Conservation (phyloP, 768 basidiomycete species). For the Lentinula aciculospora region DNA sequence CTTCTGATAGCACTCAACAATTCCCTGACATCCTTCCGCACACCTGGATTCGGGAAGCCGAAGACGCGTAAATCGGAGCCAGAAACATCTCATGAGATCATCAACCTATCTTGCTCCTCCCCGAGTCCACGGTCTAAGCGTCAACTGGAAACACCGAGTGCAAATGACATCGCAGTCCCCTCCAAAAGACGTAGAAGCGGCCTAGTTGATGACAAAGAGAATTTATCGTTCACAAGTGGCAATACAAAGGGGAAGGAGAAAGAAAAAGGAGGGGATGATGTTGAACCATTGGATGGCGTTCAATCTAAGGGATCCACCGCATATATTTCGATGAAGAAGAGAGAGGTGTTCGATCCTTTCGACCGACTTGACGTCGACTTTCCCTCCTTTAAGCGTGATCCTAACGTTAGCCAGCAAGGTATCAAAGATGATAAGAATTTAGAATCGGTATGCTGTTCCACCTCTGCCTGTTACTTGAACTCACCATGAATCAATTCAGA, state of each 20-base stretch:
- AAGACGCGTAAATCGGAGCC: conserved; percentile 9
- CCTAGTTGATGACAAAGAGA: conserved; percentile 19
- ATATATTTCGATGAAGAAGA: not conserved
- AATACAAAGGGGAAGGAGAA: conserved; percentile 12
- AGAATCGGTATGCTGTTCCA: conserved; percentile 18
- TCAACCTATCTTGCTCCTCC: conserved; percentile 12
- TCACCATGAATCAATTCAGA: conserved; percentile 26
- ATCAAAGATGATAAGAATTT: conserved; percentile 20
- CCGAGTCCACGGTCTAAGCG: conserved; percentile 1
- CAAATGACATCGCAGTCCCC: not conserved
- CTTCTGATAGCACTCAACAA: conserved; percentile 20
- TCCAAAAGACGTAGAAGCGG: conserved; percentile 26
- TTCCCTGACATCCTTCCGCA: conserved; percentile 36
- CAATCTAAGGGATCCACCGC: not conserved
- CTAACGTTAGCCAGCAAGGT: not conserved
- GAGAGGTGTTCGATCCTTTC: not conserved
- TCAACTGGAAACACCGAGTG: not conserved
- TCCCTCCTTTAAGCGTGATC: conserved; percentile 1
- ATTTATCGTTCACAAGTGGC: conserved; percentile 6
- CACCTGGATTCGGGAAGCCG: conserved; percentile 35
- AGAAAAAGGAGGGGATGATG: not conserved
- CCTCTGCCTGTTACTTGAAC: conserved; percentile 20
- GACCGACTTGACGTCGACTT: conserved; percentile 6
- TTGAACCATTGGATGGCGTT: not conserved
- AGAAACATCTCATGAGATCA: conserved; percentile 3